A percentile compares a stretch with the other conserved stretches of the same genome.
Conservation (phyloP, 1,139 yeast genomes). For the Suhomyces choctaworum region DNA sequence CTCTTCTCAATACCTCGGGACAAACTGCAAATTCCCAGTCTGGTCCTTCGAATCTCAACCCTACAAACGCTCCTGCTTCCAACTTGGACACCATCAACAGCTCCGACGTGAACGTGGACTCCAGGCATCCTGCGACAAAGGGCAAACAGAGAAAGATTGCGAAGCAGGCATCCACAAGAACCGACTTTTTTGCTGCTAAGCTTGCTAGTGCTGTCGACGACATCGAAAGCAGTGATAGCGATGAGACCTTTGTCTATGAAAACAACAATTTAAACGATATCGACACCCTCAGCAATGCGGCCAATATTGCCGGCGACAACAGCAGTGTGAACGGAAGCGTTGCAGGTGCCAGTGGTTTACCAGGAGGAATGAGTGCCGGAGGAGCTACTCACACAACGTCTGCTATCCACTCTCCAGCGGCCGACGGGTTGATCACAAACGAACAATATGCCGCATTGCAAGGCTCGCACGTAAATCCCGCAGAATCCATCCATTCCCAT, state of each 20-base stretch:
- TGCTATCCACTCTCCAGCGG: constrained; percentile 6
- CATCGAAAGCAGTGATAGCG: constrained; percentile 80
- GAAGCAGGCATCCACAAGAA: constrained; percentile 52
- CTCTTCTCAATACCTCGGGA: constrained; percentile 5
- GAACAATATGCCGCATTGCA: constrained; percentile 8
- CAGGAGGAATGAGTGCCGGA: constrained; percentile 5
- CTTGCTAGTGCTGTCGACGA: constrained; percentile 94
- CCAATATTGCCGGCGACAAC: constrained; percentile 13
- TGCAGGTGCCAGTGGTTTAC: constrained; percentile 5
- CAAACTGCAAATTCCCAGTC: background rate
- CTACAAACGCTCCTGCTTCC: constrained; percentile 6
- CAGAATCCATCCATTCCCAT: constrained; percentile 18
- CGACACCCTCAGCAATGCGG: constrained; percentile 15
- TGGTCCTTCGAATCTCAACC: background rate
- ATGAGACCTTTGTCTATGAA: constrained; percentile 93
- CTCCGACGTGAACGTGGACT: constrained; percentile 3
- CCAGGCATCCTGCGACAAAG: constrained; percentile 3
- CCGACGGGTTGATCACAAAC: constrained; percentile 8
- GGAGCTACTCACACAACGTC: constrained; percentile 11
- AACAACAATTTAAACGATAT: constrained; percentile 36
- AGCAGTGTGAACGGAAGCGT: constrained; percentile 17
- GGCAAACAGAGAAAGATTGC: constrained; percentile 17
- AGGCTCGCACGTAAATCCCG: constrained; percentile 6
- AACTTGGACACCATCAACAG: constrained; percentile 7
- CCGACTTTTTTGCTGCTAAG: constrained; percentile 92